Evolutionary conservation across 148 eudicot species (phyloP).

Genomic region (Fagopyrum esculentum): DNA sequence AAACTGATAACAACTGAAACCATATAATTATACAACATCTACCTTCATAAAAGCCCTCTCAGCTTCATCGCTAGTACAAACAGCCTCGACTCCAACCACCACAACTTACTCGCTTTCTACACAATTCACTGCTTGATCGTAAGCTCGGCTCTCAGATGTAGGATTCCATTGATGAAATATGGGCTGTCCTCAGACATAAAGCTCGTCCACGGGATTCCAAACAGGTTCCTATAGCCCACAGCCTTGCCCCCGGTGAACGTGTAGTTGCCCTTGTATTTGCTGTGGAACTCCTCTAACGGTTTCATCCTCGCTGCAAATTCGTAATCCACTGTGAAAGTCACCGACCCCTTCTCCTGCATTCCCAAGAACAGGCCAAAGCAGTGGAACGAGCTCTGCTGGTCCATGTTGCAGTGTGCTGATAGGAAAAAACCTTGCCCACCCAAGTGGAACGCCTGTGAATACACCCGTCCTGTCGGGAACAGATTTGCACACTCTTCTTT

Average conservation of each 20-base stretch:
- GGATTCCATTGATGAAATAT: conserved; percentile 69
- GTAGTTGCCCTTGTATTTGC: conserved; percentile 85
- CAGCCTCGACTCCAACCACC: not conserved
- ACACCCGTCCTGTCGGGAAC: conserved; percentile 73
- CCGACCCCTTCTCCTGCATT: conserved; percentile 94
- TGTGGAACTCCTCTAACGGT: conserved; percentile 67
- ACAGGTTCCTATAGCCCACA: conserved; percentile 79
- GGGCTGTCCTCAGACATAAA: conserved; percentile 88
- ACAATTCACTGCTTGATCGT: conserved; percentile 50
- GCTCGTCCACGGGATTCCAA: conserved; percentile 74
- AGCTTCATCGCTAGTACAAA: not conserved
- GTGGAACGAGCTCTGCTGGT: conserved; percentile 79
- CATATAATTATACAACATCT: not conserved
- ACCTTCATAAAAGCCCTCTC: not conserved
- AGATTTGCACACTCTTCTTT: conserved; percentile 67
- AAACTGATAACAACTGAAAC: too few relatives aligned
- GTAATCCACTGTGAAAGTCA: conserved; percentile 72
- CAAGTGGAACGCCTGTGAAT: conserved; percentile 90
- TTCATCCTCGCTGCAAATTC: conserved; percentile 82
- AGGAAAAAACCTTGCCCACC: conserved; percentile 94
- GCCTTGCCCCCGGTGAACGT: conserved; percentile 91
- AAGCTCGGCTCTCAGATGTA: conserved; percentile 86
- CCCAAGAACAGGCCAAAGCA: conserved; percentile 85
- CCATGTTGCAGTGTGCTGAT: conserved; percentile 93
- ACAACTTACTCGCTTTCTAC: not conserved